Base-by-base conservation (phyloP, 2,329 filamentous ascomycete species). In the Alternaria sp. region DNA sequence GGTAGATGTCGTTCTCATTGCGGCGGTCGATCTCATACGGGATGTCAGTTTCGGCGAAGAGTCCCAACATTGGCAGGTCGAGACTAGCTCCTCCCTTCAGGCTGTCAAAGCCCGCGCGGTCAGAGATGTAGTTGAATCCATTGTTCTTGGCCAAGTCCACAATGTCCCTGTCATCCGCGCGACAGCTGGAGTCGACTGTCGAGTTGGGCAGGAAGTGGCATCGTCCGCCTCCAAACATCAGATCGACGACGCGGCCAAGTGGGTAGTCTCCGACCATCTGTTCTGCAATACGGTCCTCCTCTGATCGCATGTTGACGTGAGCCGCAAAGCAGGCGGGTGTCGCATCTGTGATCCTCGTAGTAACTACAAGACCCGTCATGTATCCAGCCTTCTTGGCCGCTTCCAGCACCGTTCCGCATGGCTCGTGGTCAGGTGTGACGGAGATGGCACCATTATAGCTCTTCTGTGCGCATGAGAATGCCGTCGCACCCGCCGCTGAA, bases 381-480 rank as follows among this genome's bases (percentile, higher is more conserved):
- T 97, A 98, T 14, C 95, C 95, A 9, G 92, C 91, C 69, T 89
- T 87, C 81, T 97, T 97, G 38, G 95, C 95, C 4, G 95, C 95
- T 82, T 99, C 95, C 54, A 99, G 86, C 40, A 91, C 93, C 18
- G 94, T 97, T 8, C 94, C 95, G 78, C 95, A 99, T 5, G 95
- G 93, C 30, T 88, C 88, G 68, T 91, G 88, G 78, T 96, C 90
- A 0, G 94, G 94, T 16, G 96, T 84, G 55, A 97, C 91, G 10
- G 93, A 92, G 69, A 99, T 98, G 68, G 95, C 95, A 49, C 93
- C 93, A 75, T 99, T 99, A 83, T 99, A 99, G 78, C 90, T 97
- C 87, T 99, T 99, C 75, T 85, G 82, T 20, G 89, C 94, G 74
- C 95, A 99, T 3, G 92, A 93, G 78, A 99, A 99, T 1, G 95